Conservation (phyloP, 108 stramenopile species). For the Nitzschia inconspicua region DNA sequence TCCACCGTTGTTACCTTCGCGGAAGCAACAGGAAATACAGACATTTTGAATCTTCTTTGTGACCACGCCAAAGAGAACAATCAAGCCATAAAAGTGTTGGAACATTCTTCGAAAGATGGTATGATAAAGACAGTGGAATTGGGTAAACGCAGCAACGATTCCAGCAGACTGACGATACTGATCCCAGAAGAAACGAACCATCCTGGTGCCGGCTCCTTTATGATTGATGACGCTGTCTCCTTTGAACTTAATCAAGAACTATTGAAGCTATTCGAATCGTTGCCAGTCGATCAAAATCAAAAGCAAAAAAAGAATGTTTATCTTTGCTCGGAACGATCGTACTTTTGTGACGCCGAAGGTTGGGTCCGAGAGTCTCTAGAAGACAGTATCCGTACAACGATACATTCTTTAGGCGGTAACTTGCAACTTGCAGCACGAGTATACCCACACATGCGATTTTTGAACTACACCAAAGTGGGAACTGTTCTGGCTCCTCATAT, state of each 20-base stretch:
- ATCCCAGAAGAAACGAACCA: slow-evolving; percentile 51
- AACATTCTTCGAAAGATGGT: too few relatives aligned
- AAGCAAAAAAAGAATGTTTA: slow-evolving; percentile 33
- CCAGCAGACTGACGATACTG: too few relatives aligned
- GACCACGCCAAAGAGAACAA: too few relatives aligned
- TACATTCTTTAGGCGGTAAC: too few relatives aligned
- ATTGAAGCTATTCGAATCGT: slow-evolving; percentile 30
- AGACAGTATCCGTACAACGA: slow-evolving; percentile 1
- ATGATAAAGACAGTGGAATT: too few relatives aligned
- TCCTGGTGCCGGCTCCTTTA: slow-evolving; percentile 75
- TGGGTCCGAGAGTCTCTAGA: slow-evolving; percentile 10
- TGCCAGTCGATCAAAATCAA: slow-evolving; percentile 41
- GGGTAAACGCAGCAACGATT: too few relatives aligned
- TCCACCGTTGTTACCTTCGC: slow-evolving; percentile 34
- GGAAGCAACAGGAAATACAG: too few relatives aligned
- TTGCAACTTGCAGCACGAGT: slow-evolving; percentile 32
- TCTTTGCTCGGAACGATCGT: slow-evolving; percentile 48
- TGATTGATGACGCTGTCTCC: slow-evolving; percentile 54
- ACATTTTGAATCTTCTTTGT: too few relatives aligned
- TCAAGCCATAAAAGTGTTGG: too few relatives aligned
- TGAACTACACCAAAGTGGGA: slow-evolving; percentile 49
- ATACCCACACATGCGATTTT: slow-evolving; percentile 72
- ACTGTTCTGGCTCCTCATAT: slow-evolving; percentile 64
- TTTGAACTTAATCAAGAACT: slow-evolving; percentile 34
- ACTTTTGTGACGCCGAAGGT: slow-evolving; percentile 70